A percentile compares a stretch with the other conserved stretches of the same genome.
These are phyloP conservation scores for Cladobotryum protrusum DNA, from an alignment of 2,329 filamentous ascomycete genomes.

Conservation along the genomic window DNA sequence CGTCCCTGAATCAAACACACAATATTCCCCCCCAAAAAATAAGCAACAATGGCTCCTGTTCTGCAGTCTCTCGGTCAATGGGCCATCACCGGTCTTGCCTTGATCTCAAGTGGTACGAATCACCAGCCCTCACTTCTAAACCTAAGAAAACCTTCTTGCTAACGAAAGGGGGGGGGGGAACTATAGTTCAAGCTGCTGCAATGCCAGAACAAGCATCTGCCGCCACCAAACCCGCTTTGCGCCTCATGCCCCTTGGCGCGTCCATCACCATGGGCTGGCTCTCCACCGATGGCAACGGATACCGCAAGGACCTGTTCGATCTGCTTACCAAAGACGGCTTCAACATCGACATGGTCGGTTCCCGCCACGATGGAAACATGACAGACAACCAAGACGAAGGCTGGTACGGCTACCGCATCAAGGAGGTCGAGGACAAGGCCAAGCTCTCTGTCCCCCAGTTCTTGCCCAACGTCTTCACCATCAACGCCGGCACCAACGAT, in stretches of 20 bases:
- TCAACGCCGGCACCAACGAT: slow-evolving; percentile 42
- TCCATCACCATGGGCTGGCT: slow-evolving; percentile 34
- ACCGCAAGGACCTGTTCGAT: slow-evolving; percentile 28
- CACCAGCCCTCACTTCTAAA: neutral
- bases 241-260: slow-evolving; percentile 39
- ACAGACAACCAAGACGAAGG: slow-evolving; percentile 38
- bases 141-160: neutral
- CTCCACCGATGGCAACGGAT: slow-evolving; percentile 35
- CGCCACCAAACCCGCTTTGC: slow-evolving; percentile 25
- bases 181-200: neutral
- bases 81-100: slow-evolving; percentile 21
- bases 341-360: slow-evolving; percentile 35
- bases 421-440: slow-evolving; percentile 31
- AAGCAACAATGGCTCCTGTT: slow-evolving; percentile 9
- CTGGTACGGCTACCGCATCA: slow-evolving; percentile 37
- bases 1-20: neutral
- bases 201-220: neutral
- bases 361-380: slow-evolving; percentile 33
- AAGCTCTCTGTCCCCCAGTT: slow-evolving; percentile 22
- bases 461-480: slow-evolving; percentile 34
- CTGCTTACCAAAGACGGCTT: slow-evolving; percentile 19
- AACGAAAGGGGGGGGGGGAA: too few relatives aligned
- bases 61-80: slow-evolving; percentile 10
- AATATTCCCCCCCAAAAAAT: neutral
- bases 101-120: slow-evolving; percentile 13